Conservation (phyloP, 306 rosid species). For the Canavalia gladiata region DNA sequence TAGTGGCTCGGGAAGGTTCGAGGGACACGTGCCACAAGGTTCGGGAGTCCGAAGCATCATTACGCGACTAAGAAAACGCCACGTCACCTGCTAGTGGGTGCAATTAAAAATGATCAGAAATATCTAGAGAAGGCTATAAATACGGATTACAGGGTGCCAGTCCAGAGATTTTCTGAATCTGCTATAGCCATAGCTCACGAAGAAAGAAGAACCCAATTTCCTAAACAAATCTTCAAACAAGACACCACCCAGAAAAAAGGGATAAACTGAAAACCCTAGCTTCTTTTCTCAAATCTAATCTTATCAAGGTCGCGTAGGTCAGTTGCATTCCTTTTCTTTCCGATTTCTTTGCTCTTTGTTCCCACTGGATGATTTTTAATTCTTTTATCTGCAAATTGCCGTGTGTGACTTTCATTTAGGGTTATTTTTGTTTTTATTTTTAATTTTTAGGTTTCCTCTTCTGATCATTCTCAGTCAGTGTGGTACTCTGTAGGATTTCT, state of each 20-base stretch:
- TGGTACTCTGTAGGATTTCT: background rate
- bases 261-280: background rate
- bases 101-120: slow-evolving; percentile 56
- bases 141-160: slow-evolving; percentile 18
- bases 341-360: background rate
- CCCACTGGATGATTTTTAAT: background rate
- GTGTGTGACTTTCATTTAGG: background rate
- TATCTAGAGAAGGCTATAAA: slow-evolving; percentile 87
- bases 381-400: background rate
- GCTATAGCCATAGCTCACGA: background rate
- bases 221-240: background rate
- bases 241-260: background rate
- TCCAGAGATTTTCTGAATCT: slow-evolving; percentile 36
- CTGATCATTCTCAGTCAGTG: background rate
- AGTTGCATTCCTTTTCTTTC: slow-evolving; percentile 37
- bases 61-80: slow-evolving; percentile 57
- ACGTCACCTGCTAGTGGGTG: slow-evolving; percentile 46
- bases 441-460: background rate
- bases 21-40: slow-evolving; percentile 54
- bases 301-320: slow-evolving; percentile 36
- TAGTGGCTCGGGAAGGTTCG: slow-evolving; percentile 68
- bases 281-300: background rate
- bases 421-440: background rate
- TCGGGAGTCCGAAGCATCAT: slow-evolving; percentile 46
- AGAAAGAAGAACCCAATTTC: background rate